A percentile compares a stretch with the other conserved stretches of the same genome.
Conservation (phyloP, 305 asterid species). For the Fraxinus ornus region DNA sequence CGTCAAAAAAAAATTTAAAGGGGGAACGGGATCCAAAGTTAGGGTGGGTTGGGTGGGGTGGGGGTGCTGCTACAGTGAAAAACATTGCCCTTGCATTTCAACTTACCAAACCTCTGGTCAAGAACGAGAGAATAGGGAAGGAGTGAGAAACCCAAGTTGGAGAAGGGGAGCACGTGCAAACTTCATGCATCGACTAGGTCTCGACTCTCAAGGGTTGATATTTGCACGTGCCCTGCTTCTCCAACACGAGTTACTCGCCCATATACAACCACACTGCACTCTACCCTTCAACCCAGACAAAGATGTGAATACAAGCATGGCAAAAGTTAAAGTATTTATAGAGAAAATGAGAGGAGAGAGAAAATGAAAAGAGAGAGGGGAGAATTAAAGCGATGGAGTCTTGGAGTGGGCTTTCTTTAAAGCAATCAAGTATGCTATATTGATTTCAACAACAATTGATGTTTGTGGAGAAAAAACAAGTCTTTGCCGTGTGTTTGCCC, state of each 20-base stretch:
- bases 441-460: slow-evolving; percentile 25
- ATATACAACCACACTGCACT: neutral
- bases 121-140: neutral
- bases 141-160: slow-evolving; percentile 63
- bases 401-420: slow-evolving; percentile 78
- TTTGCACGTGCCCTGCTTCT: slow-evolving; percentile 99
- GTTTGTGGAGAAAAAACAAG: slow-evolving; percentile 27
- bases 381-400: slow-evolving; percentile 65
- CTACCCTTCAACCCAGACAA: neutral
- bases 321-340: slow-evolving; percentile 41
- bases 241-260: slow-evolving; percentile 68
- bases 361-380: slow-evolving; percentile 28
- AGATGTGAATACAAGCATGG: neutral
- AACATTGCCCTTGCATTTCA: neutral
- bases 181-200: slow-evolving; percentile 7
- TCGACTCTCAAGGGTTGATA: neutral
- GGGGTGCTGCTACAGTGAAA: neutral
- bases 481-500: slow-evolving; percentile 38
- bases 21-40: no score
- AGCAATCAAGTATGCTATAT: slow-evolving; percentile 36
- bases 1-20: no score
- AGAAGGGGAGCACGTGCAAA: slow-evolving; percentile 89
- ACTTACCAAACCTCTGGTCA: neutral
- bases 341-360: slow-evolving; percentile 5
- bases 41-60: neutral